These are phyloP conservation scores for Amauroascus verrucosus DNA, from an alignment of 2,329 filamentous ascomycete genomes.

Conservation along the genomic window DNA sequence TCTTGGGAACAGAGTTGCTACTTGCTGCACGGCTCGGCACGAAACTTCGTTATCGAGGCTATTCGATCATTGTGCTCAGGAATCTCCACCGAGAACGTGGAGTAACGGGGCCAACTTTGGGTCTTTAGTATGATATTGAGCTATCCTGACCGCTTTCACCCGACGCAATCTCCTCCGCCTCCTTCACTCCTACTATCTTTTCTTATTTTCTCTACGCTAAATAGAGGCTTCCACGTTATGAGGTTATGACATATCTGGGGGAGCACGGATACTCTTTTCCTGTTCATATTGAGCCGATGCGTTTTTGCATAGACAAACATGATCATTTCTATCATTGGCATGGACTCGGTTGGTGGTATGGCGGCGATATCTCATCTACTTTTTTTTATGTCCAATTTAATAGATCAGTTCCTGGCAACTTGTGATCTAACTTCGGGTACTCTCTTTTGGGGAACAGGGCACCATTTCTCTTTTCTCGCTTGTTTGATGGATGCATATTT, in stretches of 20 bases:
- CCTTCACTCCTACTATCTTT: background rate
- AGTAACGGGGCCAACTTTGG: no score
- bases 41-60: no score
- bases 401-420: background rate
- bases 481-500: no score
- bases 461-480: no score
- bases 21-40: no score
- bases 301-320: background rate
- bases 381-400: background rate
- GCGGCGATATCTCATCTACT: background rate
- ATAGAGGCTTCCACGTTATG: background rate
- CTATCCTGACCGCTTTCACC: background rate
- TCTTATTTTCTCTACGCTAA: background rate
- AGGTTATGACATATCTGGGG: conserved; percentile 1
- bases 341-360: background rate
- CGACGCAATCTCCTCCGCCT: background rate
- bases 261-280: background rate
- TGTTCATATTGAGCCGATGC: conserved; percentile 2
- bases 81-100: no score
- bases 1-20: no score
- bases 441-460: no score
- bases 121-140: no score
- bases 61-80: no score
- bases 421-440: background rate
- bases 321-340: background rate